Percentiles rank a stretch among this genome's conserved stretches.
Conservation (phyloP, 2,329 filamentous ascomycete species). For the Pseudopithomyces chartarum region DNA sequence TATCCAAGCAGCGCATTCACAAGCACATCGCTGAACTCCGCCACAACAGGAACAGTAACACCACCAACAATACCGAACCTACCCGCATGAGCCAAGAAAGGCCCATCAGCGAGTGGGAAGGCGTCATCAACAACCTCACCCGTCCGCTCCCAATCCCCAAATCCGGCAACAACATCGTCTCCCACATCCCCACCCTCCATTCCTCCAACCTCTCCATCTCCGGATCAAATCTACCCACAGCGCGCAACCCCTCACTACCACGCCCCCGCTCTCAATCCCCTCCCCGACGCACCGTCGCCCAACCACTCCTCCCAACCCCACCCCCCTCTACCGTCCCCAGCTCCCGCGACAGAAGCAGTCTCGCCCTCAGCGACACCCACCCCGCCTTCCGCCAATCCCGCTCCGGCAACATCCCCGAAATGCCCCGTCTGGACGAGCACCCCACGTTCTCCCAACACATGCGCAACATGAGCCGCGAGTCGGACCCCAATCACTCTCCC, state of each 20-base stretch:
- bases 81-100: slow-evolving; percentile 49
- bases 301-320: slow-evolving; percentile 38
- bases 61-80: slow-evolving; percentile 35
- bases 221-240: slow-evolving; percentile 26
- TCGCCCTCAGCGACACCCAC: slow-evolving; percentile 31
- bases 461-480: slow-evolving; percentile 1
- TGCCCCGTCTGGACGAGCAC: slow-evolving; percentile 24
- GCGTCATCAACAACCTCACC: slow-evolving; percentile 37
- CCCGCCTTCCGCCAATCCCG: slow-evolving; percentile 22
- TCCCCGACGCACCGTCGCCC: slow-evolving; percentile 28
- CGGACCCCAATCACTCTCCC: background rate
- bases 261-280: slow-evolving; percentile 20
- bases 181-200: slow-evolving; percentile 35
- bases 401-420: slow-evolving; percentile 13
- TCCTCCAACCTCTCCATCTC: slow-evolving; percentile 24
- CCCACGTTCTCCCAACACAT: slow-evolving; percentile 23
- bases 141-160: slow-evolving; percentile 23
- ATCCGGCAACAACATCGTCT: slow-evolving; percentile 30
- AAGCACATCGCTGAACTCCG: slow-evolving; percentile 50
- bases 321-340: slow-evolving; percentile 33
- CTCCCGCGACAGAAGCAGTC: slow-evolving; percentile 29
- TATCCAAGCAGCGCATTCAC: slow-evolving; percentile 50
- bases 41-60: slow-evolving; percentile 41
- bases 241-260: slow-evolving; percentile 22
- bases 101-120: slow-evolving; percentile 46